These are phyloP conservation scores for Neofusicoccum cordaticola DNA, from an alignment of 2,329 filamentous ascomycete genomes.

Conservation along the genomic window DNA sequence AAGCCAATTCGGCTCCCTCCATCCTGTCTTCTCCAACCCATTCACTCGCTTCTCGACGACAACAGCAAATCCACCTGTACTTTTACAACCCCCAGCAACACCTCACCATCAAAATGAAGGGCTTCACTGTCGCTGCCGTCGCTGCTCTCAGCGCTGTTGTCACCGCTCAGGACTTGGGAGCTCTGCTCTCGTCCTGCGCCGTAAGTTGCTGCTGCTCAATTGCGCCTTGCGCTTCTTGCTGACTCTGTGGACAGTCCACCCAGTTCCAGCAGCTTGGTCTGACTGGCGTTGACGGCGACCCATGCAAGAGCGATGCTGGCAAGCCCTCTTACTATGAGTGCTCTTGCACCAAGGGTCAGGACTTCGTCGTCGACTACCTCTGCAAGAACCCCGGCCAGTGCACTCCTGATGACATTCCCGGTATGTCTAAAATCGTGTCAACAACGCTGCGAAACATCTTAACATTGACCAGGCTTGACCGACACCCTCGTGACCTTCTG, in stretches of 20 bases:
- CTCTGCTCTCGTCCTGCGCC: conserved; percentile 9
- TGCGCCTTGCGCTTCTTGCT: not conserved
- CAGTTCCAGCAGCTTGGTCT: conserved; percentile 10
- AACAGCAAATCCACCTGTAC: not conserved
- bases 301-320: conserved; percentile 10
- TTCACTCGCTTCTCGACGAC: not conserved
- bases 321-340: conserved; percentile 15
- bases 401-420: conserved; percentile 3
- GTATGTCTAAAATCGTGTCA: not conserved
- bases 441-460: not conserved
- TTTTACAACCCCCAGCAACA: not conserved
- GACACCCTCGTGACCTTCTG: conserved; percentile 12
- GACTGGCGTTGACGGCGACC: conserved; percentile 12
- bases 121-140: not conserved
- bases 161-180: conserved; percentile 5
- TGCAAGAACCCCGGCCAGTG: conserved; percentile 5
- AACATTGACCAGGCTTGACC: not conserved
- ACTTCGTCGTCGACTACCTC: conserved; percentile 6
- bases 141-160: conserved; percentile 2
- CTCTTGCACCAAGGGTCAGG: conserved; percentile 4
- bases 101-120: not conserved
- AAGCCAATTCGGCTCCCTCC: not conserved
- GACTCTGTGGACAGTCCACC: not conserved
- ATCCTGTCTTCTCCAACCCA: not conserved
- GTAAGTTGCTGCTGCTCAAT: not conserved